These are phyloP conservation scores for Dendrobium catenatum DNA, from an alignment of 106 monocot genomes.

Conservation along the genomic window DNA sequence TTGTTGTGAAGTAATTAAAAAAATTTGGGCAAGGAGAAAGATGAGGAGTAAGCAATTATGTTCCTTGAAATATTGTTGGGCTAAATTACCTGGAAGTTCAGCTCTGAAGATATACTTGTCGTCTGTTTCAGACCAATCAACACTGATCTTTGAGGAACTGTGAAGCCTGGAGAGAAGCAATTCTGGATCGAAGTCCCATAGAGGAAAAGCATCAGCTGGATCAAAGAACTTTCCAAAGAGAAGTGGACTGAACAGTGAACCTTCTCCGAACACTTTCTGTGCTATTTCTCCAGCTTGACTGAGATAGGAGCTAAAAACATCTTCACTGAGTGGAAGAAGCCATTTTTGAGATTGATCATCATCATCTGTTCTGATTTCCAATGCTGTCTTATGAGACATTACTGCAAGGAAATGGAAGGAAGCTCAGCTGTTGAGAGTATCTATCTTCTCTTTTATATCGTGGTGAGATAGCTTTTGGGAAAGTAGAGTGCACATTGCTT, in stretches of 20 bases:
- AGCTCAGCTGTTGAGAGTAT: not conserved
- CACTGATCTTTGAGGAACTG: conserved; percentile 16
- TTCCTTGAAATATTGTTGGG: not conserved
- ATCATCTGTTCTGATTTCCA: conserved; percentile 35
- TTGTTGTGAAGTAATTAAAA: not conserved
- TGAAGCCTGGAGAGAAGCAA: conserved; percentile 36
- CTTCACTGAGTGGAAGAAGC: conserved; percentile 57
- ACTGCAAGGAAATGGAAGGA: not conserved
- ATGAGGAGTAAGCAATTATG: not conserved
- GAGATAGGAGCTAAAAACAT: conserved; percentile 42
- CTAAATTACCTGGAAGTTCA: conserved; percentile 53
- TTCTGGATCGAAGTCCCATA: conserved; percentile 88
- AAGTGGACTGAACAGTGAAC: conserved; percentile 75
- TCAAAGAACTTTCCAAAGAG: conserved; percentile 94
- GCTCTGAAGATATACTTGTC: conserved; percentile 48
- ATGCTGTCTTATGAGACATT: conserved; percentile 34
- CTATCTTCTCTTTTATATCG: conserved; percentile 16
- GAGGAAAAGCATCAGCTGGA: conserved; percentile 88
- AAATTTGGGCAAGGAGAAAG: too few relatives aligned
- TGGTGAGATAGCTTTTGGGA: conserved; percentile 9
- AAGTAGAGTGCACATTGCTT: conserved; percentile 29
- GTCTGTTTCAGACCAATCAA: conserved; percentile 65
- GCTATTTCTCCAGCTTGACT: conserved; percentile 28
- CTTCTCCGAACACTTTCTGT: conserved; percentile 51
- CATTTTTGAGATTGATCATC: conserved; percentile 46